These are phyloP conservation scores for Colletotrichum graminicola DNA, from an alignment of 2,329 filamentous ascomycete genomes.

Conservation along the genomic window DNA sequence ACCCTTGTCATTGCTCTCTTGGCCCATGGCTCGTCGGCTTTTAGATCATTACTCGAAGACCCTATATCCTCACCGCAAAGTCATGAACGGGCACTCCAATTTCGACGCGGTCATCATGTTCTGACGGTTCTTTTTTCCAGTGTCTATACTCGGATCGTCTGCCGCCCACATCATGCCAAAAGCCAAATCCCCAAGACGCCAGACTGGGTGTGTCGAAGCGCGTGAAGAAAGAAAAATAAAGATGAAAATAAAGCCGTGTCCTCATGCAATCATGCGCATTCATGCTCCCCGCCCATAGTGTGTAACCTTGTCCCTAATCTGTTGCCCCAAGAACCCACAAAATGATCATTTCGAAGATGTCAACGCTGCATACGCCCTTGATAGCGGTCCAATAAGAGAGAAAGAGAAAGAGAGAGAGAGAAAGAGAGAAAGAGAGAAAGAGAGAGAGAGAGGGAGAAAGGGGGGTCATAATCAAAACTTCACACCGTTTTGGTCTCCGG, in stretches of 20 bases:
- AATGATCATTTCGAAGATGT: neutral
- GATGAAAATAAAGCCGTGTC: neutral
- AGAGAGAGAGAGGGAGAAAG: no score
- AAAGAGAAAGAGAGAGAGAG: no score
- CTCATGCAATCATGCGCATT: conserved; percentile 15
- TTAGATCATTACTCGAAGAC: no score
- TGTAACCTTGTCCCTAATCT: neutral
- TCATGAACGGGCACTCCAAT: no score
- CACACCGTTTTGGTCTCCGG: neutral
- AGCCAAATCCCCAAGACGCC: conserved; percentile 26
- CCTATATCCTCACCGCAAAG: no score
- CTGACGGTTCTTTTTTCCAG: neutral
- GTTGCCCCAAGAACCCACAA: no score
- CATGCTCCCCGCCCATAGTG: neutral
- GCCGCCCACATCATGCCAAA: neutral
- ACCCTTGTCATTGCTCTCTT: no score
- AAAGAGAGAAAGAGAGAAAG: no score
- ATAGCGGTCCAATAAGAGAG: neutral
- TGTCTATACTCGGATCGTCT: conserved; percentile 15
- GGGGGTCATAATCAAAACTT: neutral
- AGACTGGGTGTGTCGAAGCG: neutral
- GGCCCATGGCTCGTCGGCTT: neutral
- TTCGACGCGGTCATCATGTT: no score
- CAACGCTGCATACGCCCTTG: neutral
- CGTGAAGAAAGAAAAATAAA: no score